Conservation (phyloP, 331 rosid species). For the Erythrophleum ivorense region DNA sequence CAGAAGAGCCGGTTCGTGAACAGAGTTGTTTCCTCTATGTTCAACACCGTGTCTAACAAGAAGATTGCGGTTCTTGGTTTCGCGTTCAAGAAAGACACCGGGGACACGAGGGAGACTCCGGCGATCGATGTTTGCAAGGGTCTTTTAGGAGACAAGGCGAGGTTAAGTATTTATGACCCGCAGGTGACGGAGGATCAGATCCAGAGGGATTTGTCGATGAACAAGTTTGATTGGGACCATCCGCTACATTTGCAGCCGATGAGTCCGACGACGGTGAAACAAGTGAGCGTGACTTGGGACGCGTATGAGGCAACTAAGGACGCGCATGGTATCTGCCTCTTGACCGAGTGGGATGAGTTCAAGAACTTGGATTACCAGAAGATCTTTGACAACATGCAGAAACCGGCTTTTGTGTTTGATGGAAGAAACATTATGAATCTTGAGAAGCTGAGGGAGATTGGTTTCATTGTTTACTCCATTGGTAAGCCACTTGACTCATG, state of each 20-base stretch:
- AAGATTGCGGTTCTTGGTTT: too few species aligned
- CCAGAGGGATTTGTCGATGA: too few species aligned
- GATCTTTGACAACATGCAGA: constrained; percentile 65
- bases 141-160: constrained; percentile 64
- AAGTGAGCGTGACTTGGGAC: constrained; percentile 65
- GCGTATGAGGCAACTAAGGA: constrained; percentile 69
- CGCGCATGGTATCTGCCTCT: constrained; percentile 65
- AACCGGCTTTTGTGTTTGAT: constrained; percentile 68
- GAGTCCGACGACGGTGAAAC: constrained; percentile 64
- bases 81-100: too few species aligned
- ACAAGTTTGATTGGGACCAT: too few species aligned
- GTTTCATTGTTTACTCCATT: constrained; percentile 69
- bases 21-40: too few species aligned
- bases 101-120: constrained; percentile 74
- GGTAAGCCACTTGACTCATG: constrained; percentile 75
- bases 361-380: constrained; percentile 64
- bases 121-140: constrained; percentile 81
- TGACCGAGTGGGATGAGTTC: constrained; percentile 85
- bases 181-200: too few species aligned
- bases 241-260: constrained; percentile 66
- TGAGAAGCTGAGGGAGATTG: constrained; percentile 59
- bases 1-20: too few species aligned
- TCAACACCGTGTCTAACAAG: too few species aligned
- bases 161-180: too few species aligned
- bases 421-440: constrained; percentile 60